Evolutionary conservation across 139 green algal genomes (phyloP).

Genomic region (Asterochloris erici): DNA sequence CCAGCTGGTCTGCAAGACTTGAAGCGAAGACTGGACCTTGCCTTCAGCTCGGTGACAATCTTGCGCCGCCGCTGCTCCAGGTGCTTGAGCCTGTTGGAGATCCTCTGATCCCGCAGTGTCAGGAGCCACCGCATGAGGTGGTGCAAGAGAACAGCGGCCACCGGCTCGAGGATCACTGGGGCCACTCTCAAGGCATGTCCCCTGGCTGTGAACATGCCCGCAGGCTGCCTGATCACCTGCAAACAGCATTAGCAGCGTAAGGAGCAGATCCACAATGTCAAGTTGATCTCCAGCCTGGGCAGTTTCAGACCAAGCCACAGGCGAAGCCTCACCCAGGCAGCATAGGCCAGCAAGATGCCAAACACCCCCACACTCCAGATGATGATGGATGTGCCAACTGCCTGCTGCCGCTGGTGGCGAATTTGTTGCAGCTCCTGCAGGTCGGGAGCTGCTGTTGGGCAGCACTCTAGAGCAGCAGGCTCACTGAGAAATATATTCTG

Average conservation of each 20-base stretch:
- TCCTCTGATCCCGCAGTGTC: slow-evolving; percentile 22
- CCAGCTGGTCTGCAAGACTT: too few relatives aligned
- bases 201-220: slow-evolving; percentile 27
- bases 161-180: slow-evolving; percentile 27
- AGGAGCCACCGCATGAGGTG: slow-evolving; percentile 16
- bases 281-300: not conserved
- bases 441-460: not conserved
- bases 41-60: slow-evolving; percentile 68
- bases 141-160: slow-evolving; percentile 15
- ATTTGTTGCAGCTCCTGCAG: not conserved
- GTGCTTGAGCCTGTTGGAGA: slow-evolving; percentile 26
- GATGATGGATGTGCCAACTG: slow-evolving; percentile 2
- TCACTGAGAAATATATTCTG: not conserved
- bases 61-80: slow-evolving; percentile 40
- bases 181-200: slow-evolving; percentile 32
- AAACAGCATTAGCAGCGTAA: not conserved
- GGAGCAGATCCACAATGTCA: not conserved
- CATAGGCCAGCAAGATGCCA: not conserved
- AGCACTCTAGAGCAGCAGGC: not conserved
- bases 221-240: slow-evolving; percentile 40
- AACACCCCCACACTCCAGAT: slow-evolving; percentile 8
- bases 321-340: slow-evolving; percentile 18
- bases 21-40: not conserved
- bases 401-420: not conserved
- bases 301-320: not conserved